Evolutionary conservation across 768 basidiomycete species (phyloP).

Genomic region (Hirschioporus abietinus): DNA sequence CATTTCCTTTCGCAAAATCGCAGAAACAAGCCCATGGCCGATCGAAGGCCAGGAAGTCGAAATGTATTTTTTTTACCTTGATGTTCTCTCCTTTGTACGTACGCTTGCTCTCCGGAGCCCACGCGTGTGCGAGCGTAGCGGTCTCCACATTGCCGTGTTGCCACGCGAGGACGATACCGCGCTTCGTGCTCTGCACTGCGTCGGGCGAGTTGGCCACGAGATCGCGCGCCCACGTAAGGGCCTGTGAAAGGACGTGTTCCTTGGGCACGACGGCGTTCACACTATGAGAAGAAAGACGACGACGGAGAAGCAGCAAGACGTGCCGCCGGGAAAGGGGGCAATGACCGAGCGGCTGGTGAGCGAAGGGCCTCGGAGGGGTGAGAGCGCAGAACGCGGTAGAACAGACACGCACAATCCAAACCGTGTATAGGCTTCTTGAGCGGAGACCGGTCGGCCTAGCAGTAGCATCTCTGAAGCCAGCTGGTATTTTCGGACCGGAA

Average conservation of each 20-base stretch:
- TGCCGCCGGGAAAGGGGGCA: background rate
- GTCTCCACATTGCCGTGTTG: slow-evolving; percentile 49
- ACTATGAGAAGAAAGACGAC: slow-evolving; percentile 29
- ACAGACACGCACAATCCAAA: slow-evolving; percentile 65
- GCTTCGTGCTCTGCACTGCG: slow-evolving; percentile 71
- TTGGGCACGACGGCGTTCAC: slow-evolving; percentile 66
- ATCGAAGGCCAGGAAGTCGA: slow-evolving; percentile 6
- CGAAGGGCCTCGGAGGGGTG: background rate
- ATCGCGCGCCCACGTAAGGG: slow-evolving; percentile 54
- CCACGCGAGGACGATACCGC: slow-evolving; percentile 50
- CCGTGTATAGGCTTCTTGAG: slow-evolving; percentile 59
- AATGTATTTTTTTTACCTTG: slow-evolving; percentile 38
- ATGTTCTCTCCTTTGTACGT: slow-evolving; percentile 63
- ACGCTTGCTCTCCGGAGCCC: slow-evolving; percentile 43
- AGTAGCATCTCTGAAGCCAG: slow-evolving; percentile 74
- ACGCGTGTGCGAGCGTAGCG: slow-evolving; percentile 39
- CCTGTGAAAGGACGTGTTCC: slow-evolving; percentile 50
- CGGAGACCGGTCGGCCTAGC: slow-evolving; percentile 61
- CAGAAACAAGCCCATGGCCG: background rate
- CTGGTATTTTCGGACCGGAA: slow-evolving; percentile 28
- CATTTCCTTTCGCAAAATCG: background rate
- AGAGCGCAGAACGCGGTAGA: slow-evolving; percentile 14
- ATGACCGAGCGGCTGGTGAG: background rate
- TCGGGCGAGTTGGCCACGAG: slow-evolving; percentile 71
- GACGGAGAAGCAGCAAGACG: background rate